A percentile compares a stretch with the other conserved stretches of the same genome.
These are phyloP conservation scores for Amanita thiersii DNA, from an alignment of 768 basidiomycete species.

Conservation along the genomic window DNA sequence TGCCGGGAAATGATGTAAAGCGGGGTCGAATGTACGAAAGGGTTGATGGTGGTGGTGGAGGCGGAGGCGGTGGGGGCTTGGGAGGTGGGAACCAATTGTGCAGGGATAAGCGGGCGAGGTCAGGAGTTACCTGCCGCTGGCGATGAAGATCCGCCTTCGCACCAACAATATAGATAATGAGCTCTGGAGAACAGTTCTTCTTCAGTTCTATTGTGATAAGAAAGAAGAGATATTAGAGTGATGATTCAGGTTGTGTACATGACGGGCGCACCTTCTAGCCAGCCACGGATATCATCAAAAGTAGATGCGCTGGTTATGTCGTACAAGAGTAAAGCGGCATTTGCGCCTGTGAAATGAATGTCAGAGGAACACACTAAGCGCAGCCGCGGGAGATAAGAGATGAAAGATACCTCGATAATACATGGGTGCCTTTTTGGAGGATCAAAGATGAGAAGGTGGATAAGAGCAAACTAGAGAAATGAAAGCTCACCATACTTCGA, in stretches of 20 bases:
- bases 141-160: conserved; percentile 79
- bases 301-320: conserved; percentile 88
- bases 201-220: conserved; percentile 83
- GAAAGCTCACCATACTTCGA: conserved; percentile 67
- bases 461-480: conserved; percentile 4
- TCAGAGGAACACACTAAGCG: conserved; percentile 11
- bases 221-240: conserved; percentile 14
- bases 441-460: conserved; percentile 10
- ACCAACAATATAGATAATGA: conserved; percentile 93
- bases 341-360: conserved; percentile 50
- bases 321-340: conserved; percentile 90
- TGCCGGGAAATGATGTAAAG: conserved; percentile 63
- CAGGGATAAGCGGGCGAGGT: conserved; percentile 75
- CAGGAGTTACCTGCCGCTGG: conserved; percentile 70
- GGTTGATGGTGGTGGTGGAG: conserved; percentile 52
- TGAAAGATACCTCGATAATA: conserved; percentile 66
- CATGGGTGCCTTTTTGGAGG: conserved; percentile 72
- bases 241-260: conserved; percentile 12
- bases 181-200: conserved; percentile 82
- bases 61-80: conserved; percentile 54
- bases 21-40: conserved; percentile 73
- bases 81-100: conserved; percentile 88
- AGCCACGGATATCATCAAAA: conserved; percentile 86
- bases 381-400: conserved; percentile 11
- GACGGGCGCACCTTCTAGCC: conserved; percentile 65